Conservation (phyloP, 768 basidiomycete species). For the Podaxis sp. region DNA sequence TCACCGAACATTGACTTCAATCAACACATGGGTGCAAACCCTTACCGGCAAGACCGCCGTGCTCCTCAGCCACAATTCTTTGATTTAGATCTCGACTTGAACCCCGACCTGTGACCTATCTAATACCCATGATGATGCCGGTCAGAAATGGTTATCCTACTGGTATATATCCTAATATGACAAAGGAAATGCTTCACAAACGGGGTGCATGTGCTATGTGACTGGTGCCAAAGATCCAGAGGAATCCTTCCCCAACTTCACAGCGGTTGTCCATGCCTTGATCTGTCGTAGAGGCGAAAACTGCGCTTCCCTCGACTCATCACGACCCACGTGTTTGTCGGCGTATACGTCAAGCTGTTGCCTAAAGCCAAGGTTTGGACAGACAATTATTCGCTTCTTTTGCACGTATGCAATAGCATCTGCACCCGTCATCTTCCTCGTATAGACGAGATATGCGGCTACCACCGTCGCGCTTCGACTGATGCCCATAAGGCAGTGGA, state of each 20-base stretch:
- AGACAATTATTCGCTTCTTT: constrained; percentile 55
- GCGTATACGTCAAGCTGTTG: constrained; percentile 49
- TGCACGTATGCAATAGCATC: constrained; percentile 58
- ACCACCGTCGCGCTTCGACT: constrained; percentile 76
- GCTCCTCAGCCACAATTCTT: constrained; percentile 62
- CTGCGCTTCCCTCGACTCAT: constrained; percentile 2
- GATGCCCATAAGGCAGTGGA: constrained; percentile 76
- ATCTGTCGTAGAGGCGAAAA: constrained; percentile 11
- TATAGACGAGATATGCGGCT: constrained; percentile 65
- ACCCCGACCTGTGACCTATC: constrained; percentile 61
- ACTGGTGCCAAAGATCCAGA: background rate
- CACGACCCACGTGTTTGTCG: constrained; percentile 21
- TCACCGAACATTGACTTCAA: constrained; percentile 52
- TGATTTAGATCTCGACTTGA: constrained; percentile 81
- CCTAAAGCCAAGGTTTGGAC: constrained; percentile 68
- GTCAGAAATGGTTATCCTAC: background rate
- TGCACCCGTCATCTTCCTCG: constrained; percentile 46
- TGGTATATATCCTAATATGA: background rate
- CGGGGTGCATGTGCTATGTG: background rate
- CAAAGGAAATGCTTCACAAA: background rate
- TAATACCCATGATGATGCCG: background rate
- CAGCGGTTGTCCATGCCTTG: constrained; percentile 1
- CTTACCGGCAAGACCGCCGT: constrained; percentile 70
- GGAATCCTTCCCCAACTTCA: constrained; percentile 2
- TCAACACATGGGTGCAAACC: constrained; percentile 56